Conservation (phyloP, 2,329 filamentous ascomycete genomes). For the Neofusicoccum umdonicola region DNA sequence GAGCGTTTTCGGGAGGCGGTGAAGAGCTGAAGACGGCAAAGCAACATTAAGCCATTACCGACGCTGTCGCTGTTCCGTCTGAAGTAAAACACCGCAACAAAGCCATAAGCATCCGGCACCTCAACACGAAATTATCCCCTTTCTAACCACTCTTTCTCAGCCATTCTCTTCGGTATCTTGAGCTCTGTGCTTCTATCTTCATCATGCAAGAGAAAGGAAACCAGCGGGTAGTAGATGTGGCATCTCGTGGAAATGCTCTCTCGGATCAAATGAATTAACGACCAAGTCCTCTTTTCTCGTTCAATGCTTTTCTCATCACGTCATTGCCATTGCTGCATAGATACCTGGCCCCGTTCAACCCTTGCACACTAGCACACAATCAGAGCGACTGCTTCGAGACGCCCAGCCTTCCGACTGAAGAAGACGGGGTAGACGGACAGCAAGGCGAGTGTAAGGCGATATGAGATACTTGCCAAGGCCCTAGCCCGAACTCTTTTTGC, state of each 20-base stretch:
- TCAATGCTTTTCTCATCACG: background rate
- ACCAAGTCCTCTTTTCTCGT: background rate
- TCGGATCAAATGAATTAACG: background rate
- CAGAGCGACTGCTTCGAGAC: no score
- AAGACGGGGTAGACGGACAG: no score
- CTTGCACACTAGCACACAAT: no score
- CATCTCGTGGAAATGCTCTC: background rate
- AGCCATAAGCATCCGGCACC: background rate
- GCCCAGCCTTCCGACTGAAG: no score
- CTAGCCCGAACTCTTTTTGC: no score
- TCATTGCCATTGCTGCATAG: no score
- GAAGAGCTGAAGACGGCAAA: slow-evolving; percentile 1
- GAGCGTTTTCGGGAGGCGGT: background rate
- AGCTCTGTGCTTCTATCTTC: no score
- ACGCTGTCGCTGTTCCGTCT: background rate
- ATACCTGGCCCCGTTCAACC: no score
- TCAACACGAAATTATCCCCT: background rate
- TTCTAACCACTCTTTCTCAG: background rate
- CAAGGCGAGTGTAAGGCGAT: no score
- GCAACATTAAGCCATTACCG: background rate
- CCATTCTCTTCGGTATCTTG: no score
- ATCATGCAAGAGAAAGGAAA: background rate
- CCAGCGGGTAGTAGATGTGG: background rate
- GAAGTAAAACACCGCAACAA: background rate
- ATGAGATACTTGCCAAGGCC: no score